Conservation (phyloP, 1,284 basidiomycete genomes). For the Cutaneotrichosporon sp. region DNA sequence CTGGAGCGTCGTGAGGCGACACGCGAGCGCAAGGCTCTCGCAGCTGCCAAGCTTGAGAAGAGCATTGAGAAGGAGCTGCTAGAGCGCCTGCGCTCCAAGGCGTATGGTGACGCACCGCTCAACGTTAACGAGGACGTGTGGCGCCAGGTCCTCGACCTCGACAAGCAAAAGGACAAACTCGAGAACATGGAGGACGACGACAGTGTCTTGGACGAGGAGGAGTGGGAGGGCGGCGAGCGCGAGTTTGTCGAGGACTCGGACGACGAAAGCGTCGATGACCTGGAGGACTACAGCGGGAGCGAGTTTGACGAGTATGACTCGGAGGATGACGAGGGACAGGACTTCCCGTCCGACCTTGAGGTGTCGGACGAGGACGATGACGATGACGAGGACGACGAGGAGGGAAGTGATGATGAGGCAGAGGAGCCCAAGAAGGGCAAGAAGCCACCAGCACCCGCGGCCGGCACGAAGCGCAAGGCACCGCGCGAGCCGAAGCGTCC, state of each 20-base stretch:
- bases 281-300: slow-evolving; percentile 61
- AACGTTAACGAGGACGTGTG: slow-evolving; percentile 99
- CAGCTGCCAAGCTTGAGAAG: slow-evolving; percentile 88
- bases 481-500: slow-evolving; percentile 61
- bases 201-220: slow-evolving; percentile 59
- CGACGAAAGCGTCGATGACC: slow-evolving; percentile 59
- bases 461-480: slow-evolving; percentile 49
- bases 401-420: slow-evolving; percentile 46
- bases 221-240: slow-evolving; percentile 58
- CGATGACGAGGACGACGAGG: slow-evolving; percentile 42
- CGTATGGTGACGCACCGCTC: slow-evolving; percentile 94
- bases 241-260: slow-evolving; percentile 78
- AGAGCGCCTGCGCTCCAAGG: slow-evolving; percentile 90
- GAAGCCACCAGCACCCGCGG: slow-evolving; percentile 26
- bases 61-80: slow-evolving; percentile 96
- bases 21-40: slow-evolving; percentile 91
- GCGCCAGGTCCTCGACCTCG: slow-evolving; percentile 81
- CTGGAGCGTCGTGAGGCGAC: slow-evolving; percentile 90
- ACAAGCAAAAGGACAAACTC: slow-evolving; percentile 58
- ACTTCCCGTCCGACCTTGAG: slow-evolving; percentile 51
- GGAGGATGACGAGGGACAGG: slow-evolving; percentile 37
- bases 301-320: slow-evolving; percentile 52
- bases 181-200: slow-evolving; percentile 60
- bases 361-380: slow-evolving; percentile 45
- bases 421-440: slow-evolving; percentile 26